Conservation (phyloP, 2,329 filamentous ascomycete species). For the Geosmithia putterillii region DNA sequence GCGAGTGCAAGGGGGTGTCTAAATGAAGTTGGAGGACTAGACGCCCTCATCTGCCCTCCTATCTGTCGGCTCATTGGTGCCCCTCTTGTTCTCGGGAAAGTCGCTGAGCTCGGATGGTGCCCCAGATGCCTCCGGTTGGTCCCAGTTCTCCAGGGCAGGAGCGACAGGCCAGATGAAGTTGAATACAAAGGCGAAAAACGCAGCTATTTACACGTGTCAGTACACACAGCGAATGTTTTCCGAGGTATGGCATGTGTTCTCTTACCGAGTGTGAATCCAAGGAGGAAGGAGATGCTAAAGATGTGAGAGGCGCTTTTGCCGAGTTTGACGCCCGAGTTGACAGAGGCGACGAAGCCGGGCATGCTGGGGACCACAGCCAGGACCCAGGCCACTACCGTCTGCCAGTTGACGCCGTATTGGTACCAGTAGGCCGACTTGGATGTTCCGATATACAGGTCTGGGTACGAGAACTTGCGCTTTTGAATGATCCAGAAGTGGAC, state of each 20-base stretch:
- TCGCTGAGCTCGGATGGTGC: background rate
- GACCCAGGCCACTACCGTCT: slow-evolving; percentile 16
- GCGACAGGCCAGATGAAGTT: background rate
- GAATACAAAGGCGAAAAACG: background rate
- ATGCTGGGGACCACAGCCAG: slow-evolving; percentile 14
- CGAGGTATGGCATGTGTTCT: background rate
- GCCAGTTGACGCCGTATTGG: slow-evolving; percentile 14
- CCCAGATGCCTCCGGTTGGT: background rate
- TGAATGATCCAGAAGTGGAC: slow-evolving; percentile 25
- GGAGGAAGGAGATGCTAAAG: background rate
- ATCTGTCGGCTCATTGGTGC: background rate
- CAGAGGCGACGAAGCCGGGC: slow-evolving; percentile 8
- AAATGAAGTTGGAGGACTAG: no score
- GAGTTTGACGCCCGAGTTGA: slow-evolving; percentile 6
- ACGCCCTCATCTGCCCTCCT: background rate
- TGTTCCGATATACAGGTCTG: slow-evolving; percentile 20
- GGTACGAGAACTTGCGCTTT: slow-evolving; percentile 18
- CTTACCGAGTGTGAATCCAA: background rate
- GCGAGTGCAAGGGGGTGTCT: no score
- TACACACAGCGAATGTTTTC: no score
- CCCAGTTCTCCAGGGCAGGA: background rate
- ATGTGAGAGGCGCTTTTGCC: slow-evolving; percentile 2
- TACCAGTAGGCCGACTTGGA: slow-evolving; percentile 15
- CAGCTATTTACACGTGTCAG: background rate
- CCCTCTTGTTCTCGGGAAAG: background rate